A percentile compares a stretch with the other conserved stretches of the same genome.
Evolutionary conservation across 2,329 filamentous ascomycete genomes (phyloP).

Genomic region (Calcarisporium arbuscula): DNA sequence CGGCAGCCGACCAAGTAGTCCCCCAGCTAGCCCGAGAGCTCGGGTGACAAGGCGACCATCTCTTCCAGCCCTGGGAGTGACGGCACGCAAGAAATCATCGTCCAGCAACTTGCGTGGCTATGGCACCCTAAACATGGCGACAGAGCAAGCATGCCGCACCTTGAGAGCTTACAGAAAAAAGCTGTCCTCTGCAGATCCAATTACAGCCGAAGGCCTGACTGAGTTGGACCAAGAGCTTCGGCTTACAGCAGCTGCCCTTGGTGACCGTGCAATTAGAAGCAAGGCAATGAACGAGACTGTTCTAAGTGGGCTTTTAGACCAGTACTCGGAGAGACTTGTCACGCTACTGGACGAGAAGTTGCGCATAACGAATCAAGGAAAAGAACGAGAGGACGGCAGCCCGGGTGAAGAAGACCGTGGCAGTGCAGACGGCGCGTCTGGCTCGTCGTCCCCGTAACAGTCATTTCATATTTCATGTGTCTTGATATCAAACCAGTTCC

Average conservation of each 20-base stretch:
- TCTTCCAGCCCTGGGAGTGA: constrained; percentile 40
- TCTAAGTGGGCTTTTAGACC: constrained; percentile 60
- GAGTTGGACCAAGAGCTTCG: constrained; percentile 61
- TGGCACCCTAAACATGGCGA: constrained; percentile 54
- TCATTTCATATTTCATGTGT: constrained; percentile 11
- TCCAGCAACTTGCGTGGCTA: constrained; percentile 41
- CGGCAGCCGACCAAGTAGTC: constrained; percentile 38
- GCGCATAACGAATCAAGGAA: constrained; percentile 35
- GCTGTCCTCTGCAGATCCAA: constrained; percentile 48
- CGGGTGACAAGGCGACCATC: constrained; percentile 46
- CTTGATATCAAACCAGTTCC: constrained; percentile 1
- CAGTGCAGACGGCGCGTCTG: constrained; percentile 27
- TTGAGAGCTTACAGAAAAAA: constrained; percentile 59
- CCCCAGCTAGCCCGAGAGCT: constrained; percentile 43
- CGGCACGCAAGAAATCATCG: constrained; percentile 43
- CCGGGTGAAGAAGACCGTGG: constrained; percentile 22
- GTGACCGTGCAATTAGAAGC: constrained; percentile 48
- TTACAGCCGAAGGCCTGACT: constrained; percentile 51
- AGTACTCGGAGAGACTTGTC: constrained; percentile 68
- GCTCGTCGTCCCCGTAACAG: constrained; percentile 26
- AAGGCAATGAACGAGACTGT: constrained; percentile 51
- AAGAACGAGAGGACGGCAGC: constrained; percentile 23
- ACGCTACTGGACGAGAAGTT: constrained; percentile 68
- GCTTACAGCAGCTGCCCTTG: constrained; percentile 54
- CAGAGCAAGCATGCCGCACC: constrained; percentile 58